Evolutionary conservation across 1,284 basidiomycete genomes (phyloP).

Genomic region (Calocybe gambosa): DNA sequence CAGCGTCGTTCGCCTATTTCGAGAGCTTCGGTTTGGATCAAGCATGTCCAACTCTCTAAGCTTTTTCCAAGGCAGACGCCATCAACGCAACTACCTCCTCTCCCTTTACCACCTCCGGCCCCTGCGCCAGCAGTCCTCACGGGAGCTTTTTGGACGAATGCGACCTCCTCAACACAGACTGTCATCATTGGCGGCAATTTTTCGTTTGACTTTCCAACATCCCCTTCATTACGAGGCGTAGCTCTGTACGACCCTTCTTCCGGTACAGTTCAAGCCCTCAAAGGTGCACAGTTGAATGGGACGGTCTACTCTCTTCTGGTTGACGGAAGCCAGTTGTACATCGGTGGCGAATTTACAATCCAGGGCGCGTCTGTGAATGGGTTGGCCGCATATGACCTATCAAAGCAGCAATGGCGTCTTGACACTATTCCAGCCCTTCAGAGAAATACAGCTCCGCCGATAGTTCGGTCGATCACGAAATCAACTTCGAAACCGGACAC

Average conservation of each 20-base stretch:
- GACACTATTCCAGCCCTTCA: slow-evolving; percentile 54
- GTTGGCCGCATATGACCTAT: slow-evolving; percentile 75
- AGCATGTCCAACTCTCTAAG: slow-evolving; percentile 38
- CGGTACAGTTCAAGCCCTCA: slow-evolving; percentile 49
- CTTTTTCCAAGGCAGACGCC: slow-evolving; percentile 48
- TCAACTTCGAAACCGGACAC: slow-evolving; percentile 57
- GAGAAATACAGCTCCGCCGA: slow-evolving; percentile 41
- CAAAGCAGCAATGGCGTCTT: slow-evolving; percentile 51
- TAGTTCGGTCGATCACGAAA: slow-evolving; percentile 71
- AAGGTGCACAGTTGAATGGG: slow-evolving; percentile 59
- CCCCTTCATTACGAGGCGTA: slow-evolving; percentile 49
- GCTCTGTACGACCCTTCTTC: slow-evolving; percentile 68
- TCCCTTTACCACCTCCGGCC: slow-evolving; percentile 51
- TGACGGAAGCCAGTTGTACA: slow-evolving; percentile 57
- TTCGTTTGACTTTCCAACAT: slow-evolving; percentile 47
- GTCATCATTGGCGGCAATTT: slow-evolving; percentile 91
- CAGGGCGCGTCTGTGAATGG: slow-evolving; percentile 50
- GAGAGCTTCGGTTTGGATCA: slow-evolving; percentile 42
- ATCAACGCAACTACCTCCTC: slow-evolving; percentile 33
- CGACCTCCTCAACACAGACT: slow-evolving; percentile 56
- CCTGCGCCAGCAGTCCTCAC: slow-evolving; percentile 79
- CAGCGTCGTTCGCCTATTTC: slow-evolving; percentile 36
- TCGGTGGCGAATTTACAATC: slow-evolving; percentile 78
- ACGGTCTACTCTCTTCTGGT: slow-evolving; percentile 72
- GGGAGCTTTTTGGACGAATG: slow-evolving; percentile 88